Conservation (phyloP, 2,329 filamentous ascomycete species). For the Calonectria multiphialidica region DNA sequence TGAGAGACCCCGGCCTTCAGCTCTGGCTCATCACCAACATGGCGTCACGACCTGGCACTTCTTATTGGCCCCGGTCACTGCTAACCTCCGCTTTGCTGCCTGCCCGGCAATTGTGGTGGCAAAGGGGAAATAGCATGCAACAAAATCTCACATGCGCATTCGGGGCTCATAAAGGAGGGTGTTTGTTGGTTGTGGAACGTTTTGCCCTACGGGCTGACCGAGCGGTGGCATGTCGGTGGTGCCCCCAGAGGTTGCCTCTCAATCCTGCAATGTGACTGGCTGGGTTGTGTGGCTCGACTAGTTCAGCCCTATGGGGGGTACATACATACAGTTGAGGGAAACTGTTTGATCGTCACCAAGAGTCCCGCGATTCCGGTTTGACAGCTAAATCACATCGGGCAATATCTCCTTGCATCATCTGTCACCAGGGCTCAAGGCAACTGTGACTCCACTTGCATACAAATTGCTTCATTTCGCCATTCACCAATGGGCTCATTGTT, state of each 20-base stretch:
- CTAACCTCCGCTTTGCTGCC: background rate
- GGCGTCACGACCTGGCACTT: background rate
- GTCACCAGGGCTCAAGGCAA: background rate
- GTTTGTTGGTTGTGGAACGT: background rate
- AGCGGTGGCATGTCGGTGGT: background rate
- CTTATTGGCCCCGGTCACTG: background rate
- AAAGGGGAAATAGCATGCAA: background rate
- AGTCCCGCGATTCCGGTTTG: too few relatives aligned
- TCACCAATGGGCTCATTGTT: background rate
- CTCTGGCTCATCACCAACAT: background rate
- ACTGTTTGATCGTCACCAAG: conserved; percentile 1
- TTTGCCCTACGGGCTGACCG: background rate
- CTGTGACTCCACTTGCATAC: background rate
- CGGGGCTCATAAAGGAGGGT: background rate
- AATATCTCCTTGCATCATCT: background rate
- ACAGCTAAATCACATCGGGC: background rate
- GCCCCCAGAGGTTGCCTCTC: background rate
- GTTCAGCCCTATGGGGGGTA: background rate
- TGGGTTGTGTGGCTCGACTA: background rate
- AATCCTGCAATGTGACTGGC: background rate
- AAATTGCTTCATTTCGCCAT: background rate
- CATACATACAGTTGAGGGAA: background rate
- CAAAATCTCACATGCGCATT: background rate
- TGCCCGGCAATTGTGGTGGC: background rate
- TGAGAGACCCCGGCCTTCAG: background rate